phyloP scores from a whole-genome alignment of 805 yeast genomes.

The Candida alai region DNA sequence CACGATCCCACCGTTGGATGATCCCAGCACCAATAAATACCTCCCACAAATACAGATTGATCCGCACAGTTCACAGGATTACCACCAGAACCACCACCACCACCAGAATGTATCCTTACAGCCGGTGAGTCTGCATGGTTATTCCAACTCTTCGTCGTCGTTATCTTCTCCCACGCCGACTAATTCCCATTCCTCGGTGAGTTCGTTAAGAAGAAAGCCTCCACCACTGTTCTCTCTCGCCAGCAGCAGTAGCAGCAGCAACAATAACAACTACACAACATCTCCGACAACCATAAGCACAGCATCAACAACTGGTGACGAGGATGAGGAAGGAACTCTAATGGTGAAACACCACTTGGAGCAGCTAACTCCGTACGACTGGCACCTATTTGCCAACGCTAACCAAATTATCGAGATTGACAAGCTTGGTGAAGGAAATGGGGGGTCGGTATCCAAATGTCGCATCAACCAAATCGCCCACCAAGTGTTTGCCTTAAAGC shows the following conservation, averaged over 20 bases:
- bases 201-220: slow-evolving; percentile 29
- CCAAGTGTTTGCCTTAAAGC: slow-evolving; percentile 77
- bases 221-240: slow-evolving; percentile 32
- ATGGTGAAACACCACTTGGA: slow-evolving; percentile 25
- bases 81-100: slow-evolving; percentile 2
- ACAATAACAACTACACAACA: slow-evolving; percentile 7
- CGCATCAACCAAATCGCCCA: slow-evolving; percentile 34
- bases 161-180: slow-evolving; percentile 9
- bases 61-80: not conserved
- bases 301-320: slow-evolving; percentile 2
- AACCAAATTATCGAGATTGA: slow-evolving; percentile 66
- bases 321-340: slow-evolving; percentile 39
- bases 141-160: slow-evolving; percentile 6
- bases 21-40: not conserved
- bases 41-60: slow-evolving; percentile 1
- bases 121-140: not conserved
- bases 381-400: slow-evolving; percentile 59
- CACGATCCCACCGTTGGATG: slow-evolving; percentile 22
- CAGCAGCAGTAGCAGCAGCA: slow-evolving; percentile 9
- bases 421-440: slow-evolving; percentile 88
- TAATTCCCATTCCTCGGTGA: slow-evolving; percentile 8
- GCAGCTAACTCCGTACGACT: slow-evolving; percentile 61
- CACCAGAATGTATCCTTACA: not conserved
- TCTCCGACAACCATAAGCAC: slow-evolving; percentile 8
- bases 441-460: slow-evolving; percentile 87